Evolutionary conservation across 768 basidiomycete species (phyloP).

Genomic region (Tephrocybe sp.): DNA sequence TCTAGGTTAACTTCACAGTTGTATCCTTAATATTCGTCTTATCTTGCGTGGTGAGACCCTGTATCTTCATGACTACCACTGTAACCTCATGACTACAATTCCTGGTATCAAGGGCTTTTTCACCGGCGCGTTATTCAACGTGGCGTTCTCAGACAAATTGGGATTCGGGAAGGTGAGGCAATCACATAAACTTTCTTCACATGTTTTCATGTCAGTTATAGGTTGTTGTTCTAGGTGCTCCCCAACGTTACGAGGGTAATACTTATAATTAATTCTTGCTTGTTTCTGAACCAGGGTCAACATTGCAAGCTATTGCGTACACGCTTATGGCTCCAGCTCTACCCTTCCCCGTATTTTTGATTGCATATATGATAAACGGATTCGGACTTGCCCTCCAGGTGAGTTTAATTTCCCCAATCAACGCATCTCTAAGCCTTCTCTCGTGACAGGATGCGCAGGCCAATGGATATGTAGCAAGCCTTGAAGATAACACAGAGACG

Average conservation of each 20-base stretch:
- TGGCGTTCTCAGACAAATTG: constrained; percentile 23
- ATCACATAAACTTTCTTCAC: not conserved
- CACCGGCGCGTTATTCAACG: constrained; percentile 28
- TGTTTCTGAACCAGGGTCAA: constrained; percentile 29
- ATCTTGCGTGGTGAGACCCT: constrained; percentile 28
- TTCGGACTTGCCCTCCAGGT: constrained; percentile 35
- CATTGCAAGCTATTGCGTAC: constrained; percentile 43
- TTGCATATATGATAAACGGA: constrained; percentile 30
- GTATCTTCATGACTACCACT: too few species aligned
- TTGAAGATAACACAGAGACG: constrained; percentile 49
- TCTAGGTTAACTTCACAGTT: constrained; percentile 44
- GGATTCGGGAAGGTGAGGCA: constrained; percentile 29
- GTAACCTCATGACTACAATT: not conserved
- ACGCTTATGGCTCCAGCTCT: constrained; percentile 42
- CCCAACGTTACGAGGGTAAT: not conserved
- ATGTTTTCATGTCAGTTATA: constrained; percentile 4
- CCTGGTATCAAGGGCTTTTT: constrained; percentile 24
- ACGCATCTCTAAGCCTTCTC: too few species aligned
- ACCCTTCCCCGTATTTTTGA: constrained; percentile 52
- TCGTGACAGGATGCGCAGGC: constrained; percentile 78
- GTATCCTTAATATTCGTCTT: constrained; percentile 44
- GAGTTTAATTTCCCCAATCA: too few species aligned
- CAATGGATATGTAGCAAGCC: constrained; percentile 63
- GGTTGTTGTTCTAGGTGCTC: constrained; percentile 25
- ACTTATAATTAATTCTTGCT: not conserved